A percentile compares a stretch with the other conserved stretches of the same genome.
These are phyloP conservation scores for Hypoxylon rickii DNA, from an alignment of 495 filamentous ascomycete genomes.

Conservation along the genomic window DNA sequence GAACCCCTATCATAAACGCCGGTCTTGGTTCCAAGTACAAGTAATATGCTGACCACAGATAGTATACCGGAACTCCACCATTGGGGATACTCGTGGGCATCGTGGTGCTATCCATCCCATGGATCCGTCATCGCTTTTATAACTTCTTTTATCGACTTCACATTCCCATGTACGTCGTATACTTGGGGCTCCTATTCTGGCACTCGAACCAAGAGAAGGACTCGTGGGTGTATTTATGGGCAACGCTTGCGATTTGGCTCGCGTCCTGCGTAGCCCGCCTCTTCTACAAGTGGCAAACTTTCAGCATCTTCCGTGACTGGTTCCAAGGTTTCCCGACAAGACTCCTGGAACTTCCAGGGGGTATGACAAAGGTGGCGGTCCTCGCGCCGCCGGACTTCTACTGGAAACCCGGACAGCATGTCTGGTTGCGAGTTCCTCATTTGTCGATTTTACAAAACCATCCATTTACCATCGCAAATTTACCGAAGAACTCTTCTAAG, in stretches of 20 bases:
- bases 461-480: slow-evolving; percentile 76
- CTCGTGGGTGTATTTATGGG: slow-evolving; percentile 78
- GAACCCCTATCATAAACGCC: not conserved
- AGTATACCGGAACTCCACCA: slow-evolving; percentile 44
- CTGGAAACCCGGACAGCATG: slow-evolving; percentile 78
- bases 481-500: slow-evolving; percentile 56
- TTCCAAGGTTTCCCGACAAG: slow-evolving; percentile 70
- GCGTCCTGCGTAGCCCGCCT: slow-evolving; percentile 57
- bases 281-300: slow-evolving; percentile 65
- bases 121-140: slow-evolving; percentile 51
- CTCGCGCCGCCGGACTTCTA: slow-evolving; percentile 62
- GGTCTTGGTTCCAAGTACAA: too few relatives aligned
- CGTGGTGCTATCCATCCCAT: slow-evolving; percentile 39
- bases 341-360: slow-evolving; percentile 68
- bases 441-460: slow-evolving; percentile 72
- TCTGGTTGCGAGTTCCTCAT: slow-evolving; percentile 73
- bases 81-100: slow-evolving; percentile 42
- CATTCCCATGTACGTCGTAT: slow-evolving; percentile 67
- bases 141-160: slow-evolving; percentile 73
- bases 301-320: slow-evolving; percentile 52
- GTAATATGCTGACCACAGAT: not conserved
- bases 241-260: slow-evolving; percentile 70
- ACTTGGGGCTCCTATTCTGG: slow-evolving; percentile 77
- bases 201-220: slow-evolving; percentile 74
- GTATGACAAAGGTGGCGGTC: slow-evolving; percentile 73